Percentiles rank a stretch among this genome's conserved stretches.
These are phyloP conservation scores for Kregervanrija delftensis DNA, from an alignment of 805 yeast genomes.

Conservation along the genomic window DNA sequence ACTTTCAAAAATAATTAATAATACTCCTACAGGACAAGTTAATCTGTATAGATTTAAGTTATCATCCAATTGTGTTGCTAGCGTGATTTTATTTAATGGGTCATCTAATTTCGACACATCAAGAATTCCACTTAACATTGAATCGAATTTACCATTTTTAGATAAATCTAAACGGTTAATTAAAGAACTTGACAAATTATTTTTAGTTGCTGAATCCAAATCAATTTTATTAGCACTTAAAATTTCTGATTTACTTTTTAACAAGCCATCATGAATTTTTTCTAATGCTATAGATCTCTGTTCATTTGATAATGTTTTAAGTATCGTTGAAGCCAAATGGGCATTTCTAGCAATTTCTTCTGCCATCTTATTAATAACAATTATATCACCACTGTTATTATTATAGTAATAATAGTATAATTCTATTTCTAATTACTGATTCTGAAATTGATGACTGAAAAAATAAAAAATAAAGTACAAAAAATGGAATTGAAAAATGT, in stretches of 20 bases:
- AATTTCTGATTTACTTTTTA: slow-evolving; percentile 51
- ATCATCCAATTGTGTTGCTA: slow-evolving; percentile 82
- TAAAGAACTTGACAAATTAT: slow-evolving; percentile 60
- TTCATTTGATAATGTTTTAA: slow-evolving; percentile 71
- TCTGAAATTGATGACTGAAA: too few species aligned
- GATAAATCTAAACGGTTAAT: slow-evolving; percentile 80
- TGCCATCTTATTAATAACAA: slow-evolving; percentile 34
- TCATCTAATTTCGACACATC: slow-evolving; percentile 88
- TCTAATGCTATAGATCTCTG: slow-evolving; percentile 68
- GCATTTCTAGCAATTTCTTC: slow-evolving; percentile 77
- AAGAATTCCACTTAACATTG: slow-evolving; percentile 89
- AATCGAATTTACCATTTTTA: slow-evolving; percentile 77
- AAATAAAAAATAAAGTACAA: too few species aligned
- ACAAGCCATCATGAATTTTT: slow-evolving; percentile 65
- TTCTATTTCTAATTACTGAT: too few species aligned
- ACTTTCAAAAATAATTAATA: slow-evolving; percentile 88
- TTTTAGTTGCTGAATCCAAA: slow-evolving; percentile 58
- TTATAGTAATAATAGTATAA: too few species aligned
- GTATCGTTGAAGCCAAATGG: slow-evolving; percentile 71
- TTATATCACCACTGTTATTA: too few species aligned
- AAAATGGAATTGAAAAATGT: too few species aligned
- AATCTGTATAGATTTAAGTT: slow-evolving; percentile 78
- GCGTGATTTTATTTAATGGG: slow-evolving; percentile 84
- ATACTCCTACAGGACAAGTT: slow-evolving; percentile 91
- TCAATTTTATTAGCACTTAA: slow-evolving; percentile 71